Conservation (phyloP, 495 filamentous ascomycete genomes). For the Collariella sp. region DNA sequence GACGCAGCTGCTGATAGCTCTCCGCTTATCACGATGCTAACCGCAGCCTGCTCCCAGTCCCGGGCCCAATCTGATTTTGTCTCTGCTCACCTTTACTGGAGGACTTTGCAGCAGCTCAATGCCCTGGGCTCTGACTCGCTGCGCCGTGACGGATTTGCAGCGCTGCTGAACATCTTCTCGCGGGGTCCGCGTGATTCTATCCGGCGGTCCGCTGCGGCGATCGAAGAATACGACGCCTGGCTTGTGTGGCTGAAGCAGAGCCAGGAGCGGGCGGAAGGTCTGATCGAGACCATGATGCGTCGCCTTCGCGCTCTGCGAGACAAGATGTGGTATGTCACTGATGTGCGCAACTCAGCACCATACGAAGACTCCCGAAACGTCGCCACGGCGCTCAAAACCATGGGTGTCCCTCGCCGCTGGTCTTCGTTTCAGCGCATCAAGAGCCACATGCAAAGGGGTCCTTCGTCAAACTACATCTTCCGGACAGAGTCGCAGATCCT, state of each 20-base stretch:
- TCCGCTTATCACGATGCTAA: constrained; percentile 57
- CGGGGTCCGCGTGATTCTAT: constrained; percentile 60
- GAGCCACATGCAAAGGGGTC: constrained; percentile 47
- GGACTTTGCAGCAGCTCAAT: constrained; percentile 55
- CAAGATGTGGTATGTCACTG: constrained; percentile 99
- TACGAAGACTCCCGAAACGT: constrained; percentile 89
- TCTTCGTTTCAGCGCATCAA: constrained; percentile 45
- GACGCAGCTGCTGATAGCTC: constrained; percentile 31
- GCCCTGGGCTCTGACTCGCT: constrained; percentile 54
- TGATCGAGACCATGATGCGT: constrained; percentile 59
- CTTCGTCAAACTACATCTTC: constrained; percentile 61
- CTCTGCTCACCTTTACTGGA: constrained; percentile 60
- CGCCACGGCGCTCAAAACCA: constrained; percentile 80
- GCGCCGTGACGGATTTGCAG: constrained; percentile 54
- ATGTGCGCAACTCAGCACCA: constrained; percentile 81
- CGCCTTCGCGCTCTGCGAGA: constrained; percentile 62
- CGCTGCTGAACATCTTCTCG: constrained; percentile 62
- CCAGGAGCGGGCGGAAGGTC: constrained; percentile 58
- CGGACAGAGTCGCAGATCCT: constrained; percentile 80
- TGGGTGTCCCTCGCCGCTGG: constrained; percentile 57
- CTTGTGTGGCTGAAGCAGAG: constrained; percentile 66
- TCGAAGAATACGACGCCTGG: constrained; percentile 69
- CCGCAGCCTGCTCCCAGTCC: constrained; percentile 58
- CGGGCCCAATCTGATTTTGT: constrained; percentile 62
- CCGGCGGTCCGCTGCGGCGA: constrained; percentile 53